Base-by-base conservation (phyloP, 129 eudicot species). In the Flaveria brownii region DNA sequence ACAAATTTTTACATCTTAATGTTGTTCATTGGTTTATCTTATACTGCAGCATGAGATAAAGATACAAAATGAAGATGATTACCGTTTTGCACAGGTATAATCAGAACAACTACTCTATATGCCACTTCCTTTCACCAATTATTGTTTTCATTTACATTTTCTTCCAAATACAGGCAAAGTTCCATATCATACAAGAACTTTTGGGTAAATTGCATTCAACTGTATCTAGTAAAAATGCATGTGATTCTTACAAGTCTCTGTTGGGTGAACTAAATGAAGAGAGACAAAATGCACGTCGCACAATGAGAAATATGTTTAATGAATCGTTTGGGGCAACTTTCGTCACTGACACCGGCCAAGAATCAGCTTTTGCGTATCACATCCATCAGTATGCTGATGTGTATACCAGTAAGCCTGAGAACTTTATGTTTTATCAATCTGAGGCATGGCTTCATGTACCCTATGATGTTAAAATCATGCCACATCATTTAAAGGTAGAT, bases 381-480 rank as follows among this genome's bases (percentile, higher is more conserved):
- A 95, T 95, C 68, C 99, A 95, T 82, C 96, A 84, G 81, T 95
- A 91, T 71, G 99, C 99, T 7, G 99, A 95, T 73, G 89, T 95
- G 66, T 95, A 91, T 72, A 95, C 99, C 50, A 91, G 99, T 75
- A 95, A 91, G 82, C 97, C 99, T 1, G 99, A 95, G 73, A 95
- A 95, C 84, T 91, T 95, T 68, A 41, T 91, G 90, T 89, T 87
- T 30, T 91, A 89, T 89, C 99, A 87, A 82, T 85, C 96, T 1
- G 95, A 95, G 74, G 94, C 97, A 4, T 95, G 97, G 99, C 91
- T 91, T 85, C 96, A 91, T 80, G 99, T 85, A 46, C 99, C 99
- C 3, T 91, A 70, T 66, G 97, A 95, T 80, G 82, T 95, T 67
- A 95, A 95, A 80, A 91, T 95, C 84, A 95, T 95, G 99, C 99